Base-by-base conservation (phyloP, 495 filamentous ascomycete genomes). In the Aspergillus sclerotioniger region DNA sequence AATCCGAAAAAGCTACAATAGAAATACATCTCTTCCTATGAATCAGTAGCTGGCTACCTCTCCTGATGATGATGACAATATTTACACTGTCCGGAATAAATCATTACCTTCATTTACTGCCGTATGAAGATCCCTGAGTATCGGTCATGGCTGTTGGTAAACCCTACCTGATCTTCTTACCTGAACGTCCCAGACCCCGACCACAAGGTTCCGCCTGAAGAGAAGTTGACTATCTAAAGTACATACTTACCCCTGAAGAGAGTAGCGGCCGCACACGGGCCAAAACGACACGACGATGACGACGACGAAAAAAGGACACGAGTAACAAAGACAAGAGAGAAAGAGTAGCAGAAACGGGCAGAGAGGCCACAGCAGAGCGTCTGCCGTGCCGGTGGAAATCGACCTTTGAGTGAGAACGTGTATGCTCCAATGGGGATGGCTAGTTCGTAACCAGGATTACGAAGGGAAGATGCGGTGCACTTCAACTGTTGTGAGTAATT, bases 131-230 rank as follows among this genome's bases (percentile, higher is more conserved):
- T 64, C 56, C 60, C 62, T 73, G 68, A 62, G 3, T 54, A 65
- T 67, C 57, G 63, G 72, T 74, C 57, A 67, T 69, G 68, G 63
- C 58, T 68, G 59, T 43, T 56, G 31, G 56, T 46, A 70, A 62
- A 66, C 69, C 82, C 87, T 89, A 88, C 85, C 87, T 88, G 81
- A 82, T 82, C 82, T 86, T 84, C 82, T 86, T 84, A 87, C 82
- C 82, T 84, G 65, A 68, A 56, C 61, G 37, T 62, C 61, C 61
- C 59, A 53, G 58, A 60, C 62, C 61, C 56, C 66, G 35, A 55
- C 53, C 56, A 46, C 50, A 33, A 41, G 51, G 47, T 59, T 50
- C 60, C 62, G 54, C 57, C 63, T 60, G 52, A 62, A 52, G 35
- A 54, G 54, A 64, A 61, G 58, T 55, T 64, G 25, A 64, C 66